Evolutionary conservation across 768 basidiomycete species (phyloP), one percentile per base, ranked within the genome.

Genomic region (Phanerochaete carnosa): DNA sequence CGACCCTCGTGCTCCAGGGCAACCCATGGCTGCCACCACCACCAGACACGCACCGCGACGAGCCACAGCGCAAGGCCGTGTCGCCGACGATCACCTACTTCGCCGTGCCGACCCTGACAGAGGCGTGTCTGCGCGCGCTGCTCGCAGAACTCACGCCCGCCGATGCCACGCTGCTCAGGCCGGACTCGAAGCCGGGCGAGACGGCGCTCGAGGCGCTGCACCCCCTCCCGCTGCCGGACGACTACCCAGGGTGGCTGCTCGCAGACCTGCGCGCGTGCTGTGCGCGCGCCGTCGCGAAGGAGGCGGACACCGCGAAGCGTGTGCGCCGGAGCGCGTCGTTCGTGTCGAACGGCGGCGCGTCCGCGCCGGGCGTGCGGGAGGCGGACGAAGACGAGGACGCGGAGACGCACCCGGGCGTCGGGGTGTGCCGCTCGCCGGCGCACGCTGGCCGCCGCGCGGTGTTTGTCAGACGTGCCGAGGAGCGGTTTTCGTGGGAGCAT

Each of bases 401-500:
- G 11, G 59, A 62, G 19, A 58, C 62, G 7, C 62, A 59, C 16
- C 68, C 77, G 19, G 80, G 82, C 3, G 63, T 74, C 45, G 83
- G 86, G 61, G 74, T 77, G 6, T 86, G 85, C 61, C 79, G 84
- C 6, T 25, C 71, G 53, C 56, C 84, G 78, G 52, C 64, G 61
- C 72, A 73, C 51, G 45, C 22, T 13, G 43, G 35, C 39, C 19
- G 28, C 19, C 71, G 69, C 0, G 69, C 74, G 1, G 69, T 84
- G 13, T 90, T 88, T 58, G 77, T 87, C 6, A 72, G 65, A 25
- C 85, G 81, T 49, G 80, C 79, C 3, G 88, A 88, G 66, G 83
- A 87, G 71, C 75, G 87, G 58, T 82, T 77, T 61, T 83, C 85
- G 2, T 92, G 90, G 90, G 86, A 86, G 66, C 73, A 68, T 7